These are phyloP conservation scores for Trametes villosa DNA, from an alignment of 768 basidiomycete species.

Conservation along the genomic window DNA sequence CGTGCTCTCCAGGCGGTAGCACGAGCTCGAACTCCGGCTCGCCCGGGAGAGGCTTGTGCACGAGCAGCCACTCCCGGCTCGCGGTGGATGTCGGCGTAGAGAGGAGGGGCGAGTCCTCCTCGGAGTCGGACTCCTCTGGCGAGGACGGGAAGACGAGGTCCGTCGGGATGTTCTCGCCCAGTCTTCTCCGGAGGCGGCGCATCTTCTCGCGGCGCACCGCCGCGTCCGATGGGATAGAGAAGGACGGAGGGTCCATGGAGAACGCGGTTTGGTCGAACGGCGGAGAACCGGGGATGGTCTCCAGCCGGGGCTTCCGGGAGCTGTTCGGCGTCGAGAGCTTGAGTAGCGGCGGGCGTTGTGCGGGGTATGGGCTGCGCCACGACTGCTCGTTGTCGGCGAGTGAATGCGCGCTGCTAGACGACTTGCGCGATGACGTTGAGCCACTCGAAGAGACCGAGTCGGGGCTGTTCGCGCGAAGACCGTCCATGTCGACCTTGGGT, in stretches of 20 bases:
- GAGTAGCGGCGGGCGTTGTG: constrained; percentile 30
- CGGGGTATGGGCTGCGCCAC: constrained; percentile 27
- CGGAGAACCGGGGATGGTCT: constrained; percentile 28
- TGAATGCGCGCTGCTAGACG: constrained; percentile 10
- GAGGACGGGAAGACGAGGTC: constrained; percentile 59
- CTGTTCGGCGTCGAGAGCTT: constrained; percentile 19
- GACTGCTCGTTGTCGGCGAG: constrained; percentile 15
- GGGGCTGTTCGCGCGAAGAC: constrained; percentile 18
- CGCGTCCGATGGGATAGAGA: constrained; percentile 47
- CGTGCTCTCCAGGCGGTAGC: not conserved
- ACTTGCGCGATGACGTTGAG: constrained; percentile 18
- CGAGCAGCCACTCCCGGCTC: constrained; percentile 22
- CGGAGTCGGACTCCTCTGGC: constrained; percentile 21
- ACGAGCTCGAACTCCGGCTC: not conserved
- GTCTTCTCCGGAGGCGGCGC: constrained; percentile 61
- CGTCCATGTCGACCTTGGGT: constrained; percentile 13
- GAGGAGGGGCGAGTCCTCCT: constrained; percentile 22
- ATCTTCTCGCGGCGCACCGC: constrained; percentile 58
- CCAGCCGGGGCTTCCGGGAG: constrained; percentile 11
- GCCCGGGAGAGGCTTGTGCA: constrained; percentile 16
- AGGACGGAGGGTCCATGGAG: constrained; percentile 25
- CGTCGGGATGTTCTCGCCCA: constrained; percentile 66
- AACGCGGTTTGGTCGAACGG: constrained; percentile 8
- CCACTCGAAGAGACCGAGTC: constrained; percentile 16
- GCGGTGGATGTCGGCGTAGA: constrained; percentile 11